Percentiles rank a stretch among this genome's conserved stretches.
Conservation (phyloP, 2,329 filamentous ascomycete species). For the Neonectria faginata region DNA sequence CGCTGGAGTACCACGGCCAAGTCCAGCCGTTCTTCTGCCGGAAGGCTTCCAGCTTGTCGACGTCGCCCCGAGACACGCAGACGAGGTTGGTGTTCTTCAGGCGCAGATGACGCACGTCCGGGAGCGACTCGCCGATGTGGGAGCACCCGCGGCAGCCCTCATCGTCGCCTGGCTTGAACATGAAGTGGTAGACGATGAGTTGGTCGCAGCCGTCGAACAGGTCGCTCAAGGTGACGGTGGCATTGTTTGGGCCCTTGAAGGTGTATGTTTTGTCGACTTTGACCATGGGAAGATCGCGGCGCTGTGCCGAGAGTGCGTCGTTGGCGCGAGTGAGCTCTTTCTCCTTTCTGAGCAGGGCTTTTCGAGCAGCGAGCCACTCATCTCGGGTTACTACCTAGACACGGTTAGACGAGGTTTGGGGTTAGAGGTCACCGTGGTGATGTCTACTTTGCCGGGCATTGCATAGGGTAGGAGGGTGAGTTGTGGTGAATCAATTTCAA, state of each 20-base stretch:
- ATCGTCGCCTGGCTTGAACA: slow-evolving; percentile 53
- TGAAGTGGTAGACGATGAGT: slow-evolving; percentile 60
- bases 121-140: slow-evolving; percentile 54
- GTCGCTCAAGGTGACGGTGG: slow-evolving; percentile 42
- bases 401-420: neutral
- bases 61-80: slow-evolving; percentile 54
- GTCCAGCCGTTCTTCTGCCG: slow-evolving; percentile 54
- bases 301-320: slow-evolving; percentile 47
- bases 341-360: slow-evolving; percentile 51
- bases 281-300: slow-evolving; percentile 55
- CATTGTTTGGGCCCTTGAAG: slow-evolving; percentile 49
- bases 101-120: slow-evolving; percentile 52
- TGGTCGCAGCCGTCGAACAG: slow-evolving; percentile 52
- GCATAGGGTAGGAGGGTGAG: neutral
- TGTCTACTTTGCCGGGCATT: slow-evolving; percentile 23
- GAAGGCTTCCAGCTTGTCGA: slow-evolving; percentile 52
- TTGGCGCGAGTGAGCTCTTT: slow-evolving; percentile 48
- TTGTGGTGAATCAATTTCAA: too few relatives aligned
- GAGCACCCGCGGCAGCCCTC: slow-evolving; percentile 55
- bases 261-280: slow-evolving; percentile 51
- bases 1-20: slow-evolving; percentile 56
- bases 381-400: slow-evolving; percentile 48
- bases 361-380: slow-evolving; percentile 52
- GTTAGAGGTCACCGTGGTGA: too few relatives aligned
- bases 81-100: slow-evolving; percentile 54